Evolutionary conservation across 208 protist genomes (phyloP), one percentile per base, ranked within the genome.

Genomic region (Acanthamoeba healyi): DNA sequence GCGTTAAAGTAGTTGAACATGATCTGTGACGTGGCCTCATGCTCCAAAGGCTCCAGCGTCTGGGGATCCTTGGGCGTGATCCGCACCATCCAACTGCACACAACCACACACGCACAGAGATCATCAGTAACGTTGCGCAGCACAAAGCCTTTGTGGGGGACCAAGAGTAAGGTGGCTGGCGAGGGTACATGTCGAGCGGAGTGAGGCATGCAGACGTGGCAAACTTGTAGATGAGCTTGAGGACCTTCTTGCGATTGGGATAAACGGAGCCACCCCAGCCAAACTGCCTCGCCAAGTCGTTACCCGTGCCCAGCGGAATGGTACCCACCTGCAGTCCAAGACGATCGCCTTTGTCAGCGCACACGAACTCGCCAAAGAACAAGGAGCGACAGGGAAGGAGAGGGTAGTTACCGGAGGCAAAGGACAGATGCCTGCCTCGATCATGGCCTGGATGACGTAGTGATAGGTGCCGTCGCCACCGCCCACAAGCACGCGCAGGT

Each of bases 271-370:
- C 58, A 34, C 97, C 97, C 96, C 97, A 98, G 3, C 97, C 97
- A 19, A 98, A 42, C 42, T 92, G 74, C n/a, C 97, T 95, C n/a
- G 97, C 94, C n/a, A 98, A 74, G 82, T 98, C 97, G 94, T 98
- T 98, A 10, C 97, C 97, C 14, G 97, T 98, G 2, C 97, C 97
- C 14, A 98, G 54, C 12, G 77, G 77, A 17, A 86, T 40, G 4
- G 77, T 86, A 26, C 44, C 77, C n/a, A 86, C 4, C 77, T 86
- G 74, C 6, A 9, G 44, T 26, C 19, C 1, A 5, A 22, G 3
- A 26, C 24, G 36, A 26, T 15, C 12, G 44, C 12, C 9, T 49
- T 6, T 29, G 67, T 22, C 24, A 77, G 67, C 17, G 12, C 51
- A 3, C 1, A 24, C 12, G 15, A 56, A 56, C 4, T 56, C 67